Base-by-base conservation (phyloP, 805 yeast genomes). In the Zygoascus tannicola region DNA sequence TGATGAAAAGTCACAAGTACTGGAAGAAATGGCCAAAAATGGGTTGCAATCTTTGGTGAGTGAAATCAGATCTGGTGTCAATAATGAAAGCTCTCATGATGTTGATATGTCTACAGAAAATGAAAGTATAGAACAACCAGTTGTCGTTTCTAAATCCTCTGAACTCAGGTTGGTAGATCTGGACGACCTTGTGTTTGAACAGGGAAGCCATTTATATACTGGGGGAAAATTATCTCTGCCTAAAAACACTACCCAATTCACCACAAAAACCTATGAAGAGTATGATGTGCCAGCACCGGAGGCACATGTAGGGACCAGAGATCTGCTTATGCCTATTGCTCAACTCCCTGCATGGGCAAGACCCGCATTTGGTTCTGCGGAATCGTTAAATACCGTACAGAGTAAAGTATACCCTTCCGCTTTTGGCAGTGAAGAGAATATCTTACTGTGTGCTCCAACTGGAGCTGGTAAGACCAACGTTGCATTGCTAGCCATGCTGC, bases 391-490 rank as follows among this genome's bases (percentile, higher is more conserved):
- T 60, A 66, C 85, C 43, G 75, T 92, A 14, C 99, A 92, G 61
- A 83, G 95, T 1, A 75, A 74, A 48, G 86, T 88, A 0, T 85
- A 64, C 50, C 92, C 92, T 1, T 57, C 68, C n/a, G 96, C 95
- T 0, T 85, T 90, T 50, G 56, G 70, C 3, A 64, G 74, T 1
- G 92, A 85, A 56, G 70, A 71, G 3, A 90, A 88, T 55, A 59
- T 92, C 33, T 65, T 90, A 15, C 67, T 90, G 53, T 90, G 97
- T 71, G 97, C 98, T 1, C 98, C 98, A 4, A 90, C 98, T 0
- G 98, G 98, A 67, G 96, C 96, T 2, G 98, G 98, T 66, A 90
- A 90, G 60, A 90, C 98, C 19, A 92, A 92, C 59, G 95, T 92
- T 22, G 99, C 99, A 0, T 76, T 92, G 80, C 63, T 92, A 38